These are phyloP conservation scores for Nitzschia palea DNA, from an alignment of 108 stramenopile species.

Conservation along the genomic window DNA sequence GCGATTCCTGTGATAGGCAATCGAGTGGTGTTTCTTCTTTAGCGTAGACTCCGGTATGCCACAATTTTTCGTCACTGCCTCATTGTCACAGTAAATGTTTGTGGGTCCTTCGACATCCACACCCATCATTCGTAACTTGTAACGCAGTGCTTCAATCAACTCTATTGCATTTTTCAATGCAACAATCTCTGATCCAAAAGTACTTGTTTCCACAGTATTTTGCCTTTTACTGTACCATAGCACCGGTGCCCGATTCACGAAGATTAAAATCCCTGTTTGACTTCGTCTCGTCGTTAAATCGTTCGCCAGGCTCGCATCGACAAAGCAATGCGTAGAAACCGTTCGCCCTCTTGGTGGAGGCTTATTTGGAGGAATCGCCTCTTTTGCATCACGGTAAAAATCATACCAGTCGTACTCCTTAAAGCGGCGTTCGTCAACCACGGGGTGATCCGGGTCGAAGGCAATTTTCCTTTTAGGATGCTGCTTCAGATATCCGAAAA, in stretches of 20 bases:
- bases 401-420: not conserved
- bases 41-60: slow-evolving; percentile 36
- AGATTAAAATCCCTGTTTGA: not conserved
- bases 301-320: not conserved
- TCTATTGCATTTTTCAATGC: slow-evolving; percentile 43
- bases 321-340: not conserved
- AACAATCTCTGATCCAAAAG: slow-evolving; percentile 50
- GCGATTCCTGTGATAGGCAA: slow-evolving; percentile 43
- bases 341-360: not conserved
- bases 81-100: slow-evolving; percentile 33
- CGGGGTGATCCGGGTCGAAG: slow-evolving; percentile 25
- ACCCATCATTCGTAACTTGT: slow-evolving; percentile 66
- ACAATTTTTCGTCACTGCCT: slow-evolving; percentile 36
- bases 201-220: slow-evolving; percentile 43
- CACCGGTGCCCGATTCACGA: slow-evolving; percentile 35
- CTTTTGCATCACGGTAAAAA: slow-evolving; percentile 18
- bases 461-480: slow-evolving; percentile 10
- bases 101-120: slow-evolving; percentile 33
- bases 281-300: not conserved
- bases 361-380: slow-evolving; percentile 19
- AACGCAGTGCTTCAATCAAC: slow-evolving; percentile 40
- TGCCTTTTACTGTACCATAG: slow-evolving; percentile 50
- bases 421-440: not conserved
- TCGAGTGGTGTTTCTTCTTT: slow-evolving; percentile 48
- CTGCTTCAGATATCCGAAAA: slow-evolving; percentile 42